Evolutionary conservation across 2,329 filamentous ascomycete species (phyloP).

Genomic region (Aspergillus latus): DNA sequence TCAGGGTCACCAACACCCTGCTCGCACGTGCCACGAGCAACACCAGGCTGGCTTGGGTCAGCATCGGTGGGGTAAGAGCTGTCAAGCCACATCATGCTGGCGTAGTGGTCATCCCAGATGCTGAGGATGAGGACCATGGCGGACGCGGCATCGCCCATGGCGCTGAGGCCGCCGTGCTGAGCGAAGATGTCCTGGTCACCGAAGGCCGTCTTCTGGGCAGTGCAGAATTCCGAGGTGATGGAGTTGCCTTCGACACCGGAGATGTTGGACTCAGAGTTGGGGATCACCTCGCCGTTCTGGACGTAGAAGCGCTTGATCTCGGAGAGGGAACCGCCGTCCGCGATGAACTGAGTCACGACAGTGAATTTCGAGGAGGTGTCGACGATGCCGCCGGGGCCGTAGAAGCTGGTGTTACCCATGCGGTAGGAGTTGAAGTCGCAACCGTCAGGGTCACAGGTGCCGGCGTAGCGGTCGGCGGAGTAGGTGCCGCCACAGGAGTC

Average conservation of each 20-base stretch:
- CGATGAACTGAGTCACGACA: slow-evolving; percentile 66
- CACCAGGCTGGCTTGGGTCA: slow-evolving; percentile 46
- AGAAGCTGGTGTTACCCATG: slow-evolving; percentile 63
- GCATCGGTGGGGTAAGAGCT: slow-evolving; percentile 57
- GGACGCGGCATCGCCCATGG: slow-evolving; percentile 55
- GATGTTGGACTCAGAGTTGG: slow-evolving; percentile 52
- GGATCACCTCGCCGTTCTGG: slow-evolving; percentile 60
- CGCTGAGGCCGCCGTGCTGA: slow-evolving; percentile 53
- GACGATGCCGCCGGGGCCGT: slow-evolving; percentile 58
- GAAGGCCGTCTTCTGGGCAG: slow-evolving; percentile 56
- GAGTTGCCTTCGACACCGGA: slow-evolving; percentile 51
- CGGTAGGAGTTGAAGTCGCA: slow-evolving; percentile 71
- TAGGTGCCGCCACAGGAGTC: slow-evolving; percentile 55
- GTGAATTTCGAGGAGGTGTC: slow-evolving; percentile 61
- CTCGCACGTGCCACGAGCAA: slow-evolving; percentile 56
- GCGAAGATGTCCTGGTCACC: slow-evolving; percentile 55
- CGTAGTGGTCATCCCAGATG: slow-evolving; percentile 63
- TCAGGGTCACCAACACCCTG: slow-evolving; percentile 53
- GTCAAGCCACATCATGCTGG: slow-evolving; percentile 74
- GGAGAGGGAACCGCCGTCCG: slow-evolving; percentile 50
- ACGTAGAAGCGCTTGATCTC: slow-evolving; percentile 66
- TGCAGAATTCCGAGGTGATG: slow-evolving; percentile 60
- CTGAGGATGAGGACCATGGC: slow-evolving; percentile 63
- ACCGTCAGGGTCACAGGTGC: slow-evolving; percentile 67
- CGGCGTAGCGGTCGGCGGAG: slow-evolving; percentile 56